Evolutionary conservation across 805 yeast species (phyloP), one percentile per base, ranked within the genome.

Genomic region (Candida insectorum): DNA sequence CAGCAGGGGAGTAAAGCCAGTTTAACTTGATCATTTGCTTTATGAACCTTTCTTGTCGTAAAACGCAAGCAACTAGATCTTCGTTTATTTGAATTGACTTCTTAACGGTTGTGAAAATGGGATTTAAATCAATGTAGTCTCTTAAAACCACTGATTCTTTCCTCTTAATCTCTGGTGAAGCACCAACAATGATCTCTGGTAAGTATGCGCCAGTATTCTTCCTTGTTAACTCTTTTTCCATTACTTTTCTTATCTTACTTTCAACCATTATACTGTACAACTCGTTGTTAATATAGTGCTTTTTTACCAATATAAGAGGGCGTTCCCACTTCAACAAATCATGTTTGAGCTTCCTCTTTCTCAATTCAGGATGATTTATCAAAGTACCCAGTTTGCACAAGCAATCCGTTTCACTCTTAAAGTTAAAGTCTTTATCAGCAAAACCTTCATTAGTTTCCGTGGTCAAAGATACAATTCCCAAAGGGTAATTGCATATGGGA

Each of bases 61-160:
- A 8, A 3, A 52, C 53, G 32, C 51, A 48, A 4, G 54, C 54
- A 5, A 54, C 61, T 26, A 56, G 44, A 33, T 56, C 60, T 26
- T 51, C 58, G 9, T 28, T 17, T 17, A 37, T 25, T 7, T 19
- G 24, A 7, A 20, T 18, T n/a, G 12, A 5, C 3, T 24, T 7
- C 2, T 28, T 19, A 15, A 34, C 16, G 16, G 41, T 31, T 11
- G 21, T 16, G 7, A 27, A 29, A 17, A 38, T 20, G 3, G 40
- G 40, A 29, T 40, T 40, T 11, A 33, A 7, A 24, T 31, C 37
- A 4, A 30, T 5, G 20, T 39, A 36, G 13, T 35, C 39, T 26
- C 43, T 20, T 5, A 38, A 11, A 5, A 31, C 9, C 5, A 26
- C n/a, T 20, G 15, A 10, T 14, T 16, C 12, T 6, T 11, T 8